Evolutionary conservation across 495 filamentous ascomycete genomes (phyloP).

Genomic region (Lasiosphaeriaceae sp.): DNA sequence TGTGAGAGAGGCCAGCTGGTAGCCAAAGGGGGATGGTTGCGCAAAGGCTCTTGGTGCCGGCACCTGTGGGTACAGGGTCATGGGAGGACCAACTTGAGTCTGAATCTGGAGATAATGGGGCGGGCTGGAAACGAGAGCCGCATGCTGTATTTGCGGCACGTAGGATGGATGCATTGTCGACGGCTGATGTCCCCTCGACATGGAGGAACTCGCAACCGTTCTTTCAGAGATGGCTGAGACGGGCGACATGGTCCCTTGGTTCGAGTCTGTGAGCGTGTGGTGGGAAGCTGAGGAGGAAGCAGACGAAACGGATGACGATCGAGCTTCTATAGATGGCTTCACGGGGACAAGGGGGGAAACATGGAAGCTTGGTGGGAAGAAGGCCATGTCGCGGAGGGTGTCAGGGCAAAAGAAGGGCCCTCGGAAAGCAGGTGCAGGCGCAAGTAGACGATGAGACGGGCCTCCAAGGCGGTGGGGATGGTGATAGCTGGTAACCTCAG

Average conservation of each 20-base stretch:
- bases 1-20: slow-evolving; percentile 5
- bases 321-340: slow-evolving; percentile 10
- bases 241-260: slow-evolving; percentile 23
- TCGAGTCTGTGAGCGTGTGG: slow-evolving; percentile 6
- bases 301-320: slow-evolving; percentile 23
- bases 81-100: slow-evolving; percentile 8
- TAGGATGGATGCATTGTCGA: slow-evolving; percentile 1
- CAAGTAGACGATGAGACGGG: slow-evolving; percentile 13
- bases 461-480: slow-evolving; percentile 15
- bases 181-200: slow-evolving; percentile 8
- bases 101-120: slow-evolving; percentile 18
- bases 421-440: slow-evolving; percentile 10
- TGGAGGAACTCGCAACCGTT: background rate
- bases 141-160: slow-evolving; percentile 1
- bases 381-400: slow-evolving; percentile 11
- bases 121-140: slow-evolving; percentile 10
- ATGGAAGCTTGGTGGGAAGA: slow-evolving; percentile 8
- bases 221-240: slow-evolving; percentile 6
- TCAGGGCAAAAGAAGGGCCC: slow-evolving; percentile 7
- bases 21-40: slow-evolving; percentile 12
- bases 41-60: slow-evolving; percentile 7
- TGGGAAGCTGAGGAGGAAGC: slow-evolving; percentile 19
- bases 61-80: slow-evolving; percentile 12
- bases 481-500: slow-evolving; percentile 18
- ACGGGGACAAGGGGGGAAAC: background rate